Conservation (phyloP, 2,329 filamentous ascomycete species). For the Lachnellula willkommii region DNA sequence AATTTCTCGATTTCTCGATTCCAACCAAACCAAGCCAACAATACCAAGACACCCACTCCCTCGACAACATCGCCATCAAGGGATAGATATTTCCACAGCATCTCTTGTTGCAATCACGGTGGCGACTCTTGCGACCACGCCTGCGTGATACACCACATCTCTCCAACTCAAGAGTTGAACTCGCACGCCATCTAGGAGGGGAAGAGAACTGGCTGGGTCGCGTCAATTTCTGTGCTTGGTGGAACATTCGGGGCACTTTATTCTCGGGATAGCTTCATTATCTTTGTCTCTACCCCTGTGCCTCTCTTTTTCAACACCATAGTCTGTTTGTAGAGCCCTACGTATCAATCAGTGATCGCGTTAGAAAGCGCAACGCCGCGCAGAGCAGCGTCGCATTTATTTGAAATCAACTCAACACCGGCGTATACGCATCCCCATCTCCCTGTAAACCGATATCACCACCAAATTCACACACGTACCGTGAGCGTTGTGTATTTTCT, state of each 20-base stretch:
- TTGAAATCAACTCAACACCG: slow-evolving; percentile 22
- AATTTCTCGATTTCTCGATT: not conserved
- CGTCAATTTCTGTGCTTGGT: not conserved
- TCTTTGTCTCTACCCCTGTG: slow-evolving; percentile 15
- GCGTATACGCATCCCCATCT: slow-evolving; percentile 7
- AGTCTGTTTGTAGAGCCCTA: slow-evolving; percentile 30
- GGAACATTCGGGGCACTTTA: not conserved
- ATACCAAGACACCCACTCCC: not conserved
- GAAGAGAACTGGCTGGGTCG: not conserved
- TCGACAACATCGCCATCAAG: slow-evolving; percentile 3
- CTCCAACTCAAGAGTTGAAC: too few relatives aligned
- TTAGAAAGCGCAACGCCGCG: slow-evolving; percentile 22
- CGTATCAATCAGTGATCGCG: slow-evolving; percentile 26
- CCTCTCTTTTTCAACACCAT: slow-evolving; percentile 16
- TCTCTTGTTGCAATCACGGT: slow-evolving; percentile 9
- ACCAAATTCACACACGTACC: slow-evolving; percentile 14
- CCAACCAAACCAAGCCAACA: not conserved
- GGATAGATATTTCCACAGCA: too few relatives aligned
- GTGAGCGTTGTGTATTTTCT: slow-evolving; percentile 18
- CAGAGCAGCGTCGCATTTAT: slow-evolving; percentile 16
- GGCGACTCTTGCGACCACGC: slow-evolving; percentile 7
- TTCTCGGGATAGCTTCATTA: slow-evolving; percentile 21
- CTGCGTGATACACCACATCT: not conserved
- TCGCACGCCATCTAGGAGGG: not conserved
- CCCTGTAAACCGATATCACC: slow-evolving; percentile 24